phyloP scores from a whole-genome alignment of 345 rosid species.

The Alliaria petiolata region DNA sequence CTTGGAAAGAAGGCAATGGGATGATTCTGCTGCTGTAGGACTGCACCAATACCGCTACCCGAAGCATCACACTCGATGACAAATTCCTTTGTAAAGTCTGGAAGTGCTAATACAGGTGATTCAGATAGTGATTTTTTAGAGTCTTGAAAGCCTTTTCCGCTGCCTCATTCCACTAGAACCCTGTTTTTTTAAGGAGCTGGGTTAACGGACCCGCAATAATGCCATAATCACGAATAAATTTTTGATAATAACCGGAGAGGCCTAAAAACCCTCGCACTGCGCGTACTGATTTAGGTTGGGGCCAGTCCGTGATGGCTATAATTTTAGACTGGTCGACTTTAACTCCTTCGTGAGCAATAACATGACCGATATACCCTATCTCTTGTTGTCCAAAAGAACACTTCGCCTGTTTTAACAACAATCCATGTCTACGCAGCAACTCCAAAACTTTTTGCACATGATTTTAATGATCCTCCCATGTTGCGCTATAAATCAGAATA shows the following conservation, averaged over 20 bases:
- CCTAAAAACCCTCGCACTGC: not conserved
- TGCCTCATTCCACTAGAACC: not conserved
- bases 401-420: not conserved
- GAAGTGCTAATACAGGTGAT: not conserved
- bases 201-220: not conserved
- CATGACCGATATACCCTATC: not conserved
- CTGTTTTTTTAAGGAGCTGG: fast-evolving
- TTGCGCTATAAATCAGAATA: not conserved
- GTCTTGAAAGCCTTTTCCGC: not conserved
- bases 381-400: not conserved
- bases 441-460: not conserved
- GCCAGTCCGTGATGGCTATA: not conserved
- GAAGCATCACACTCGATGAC: not conserved
- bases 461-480: fast-evolving
- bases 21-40: not conserved
- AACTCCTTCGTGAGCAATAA: not conserved
- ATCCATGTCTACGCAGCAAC: not conserved
- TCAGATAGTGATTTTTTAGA: not conserved
- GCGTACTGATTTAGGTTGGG: not conserved
- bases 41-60: not conserved
- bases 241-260: not conserved
- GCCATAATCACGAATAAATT: not conserved
- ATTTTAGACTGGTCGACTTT: not conserved
- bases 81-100: not conserved
- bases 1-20: not conserved